These are phyloP conservation scores for Globisporangium cystogenes DNA, from an alignment of 352 stramenopile species.

Conservation along the genomic window DNA sequence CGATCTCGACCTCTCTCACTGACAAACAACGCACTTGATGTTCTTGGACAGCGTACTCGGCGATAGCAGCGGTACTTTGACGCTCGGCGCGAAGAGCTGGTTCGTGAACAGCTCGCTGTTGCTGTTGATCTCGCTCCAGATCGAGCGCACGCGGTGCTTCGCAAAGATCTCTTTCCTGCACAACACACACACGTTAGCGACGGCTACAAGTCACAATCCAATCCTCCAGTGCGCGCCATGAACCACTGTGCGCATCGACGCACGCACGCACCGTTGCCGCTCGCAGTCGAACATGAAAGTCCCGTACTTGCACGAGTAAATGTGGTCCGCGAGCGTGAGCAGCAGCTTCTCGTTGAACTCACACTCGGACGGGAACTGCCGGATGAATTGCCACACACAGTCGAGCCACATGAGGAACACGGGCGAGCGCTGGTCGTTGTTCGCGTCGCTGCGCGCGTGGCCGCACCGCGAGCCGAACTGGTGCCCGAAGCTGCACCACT, in stretches of 20 bases:
- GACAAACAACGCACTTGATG: conserved; percentile 57
- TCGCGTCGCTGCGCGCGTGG: conserved; percentile 86
- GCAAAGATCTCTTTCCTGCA: conserved; percentile 70
- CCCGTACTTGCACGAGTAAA: conserved; percentile 97
- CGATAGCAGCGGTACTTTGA: conserved; percentile 32
- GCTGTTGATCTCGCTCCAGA: conserved; percentile 79
- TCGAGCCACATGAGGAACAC: conserved; percentile 99
- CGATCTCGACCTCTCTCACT: neutral
- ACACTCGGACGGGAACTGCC: conserved; percentile 95
- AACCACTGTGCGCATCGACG: neutral
- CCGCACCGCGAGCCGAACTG: conserved; percentile 94
- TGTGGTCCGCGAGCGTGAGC: conserved; percentile 92
- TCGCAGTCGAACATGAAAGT: conserved; percentile 98
- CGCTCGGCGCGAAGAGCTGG: conserved; percentile 47
- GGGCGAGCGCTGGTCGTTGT: conserved; percentile 94
- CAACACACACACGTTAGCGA: neutral
- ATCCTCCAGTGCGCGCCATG: neutral
- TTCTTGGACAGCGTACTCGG: conserved; percentile 84
- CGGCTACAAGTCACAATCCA: neutral
- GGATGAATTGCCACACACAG: conserved; percentile 96
- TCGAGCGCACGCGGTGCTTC: conserved; percentile 69
- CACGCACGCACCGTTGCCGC: conserved; percentile 51
- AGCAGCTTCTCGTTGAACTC: conserved; percentile 96
- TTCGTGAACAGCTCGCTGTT: conserved; percentile 72
- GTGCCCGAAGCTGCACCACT: conserved; percentile 99